Percentiles rank a stretch among this genome's conserved stretches.
phyloP scores from a whole-genome alignment of 2,329 filamentous ascomycete genomes.

The Hypoxylon sp. region DNA sequence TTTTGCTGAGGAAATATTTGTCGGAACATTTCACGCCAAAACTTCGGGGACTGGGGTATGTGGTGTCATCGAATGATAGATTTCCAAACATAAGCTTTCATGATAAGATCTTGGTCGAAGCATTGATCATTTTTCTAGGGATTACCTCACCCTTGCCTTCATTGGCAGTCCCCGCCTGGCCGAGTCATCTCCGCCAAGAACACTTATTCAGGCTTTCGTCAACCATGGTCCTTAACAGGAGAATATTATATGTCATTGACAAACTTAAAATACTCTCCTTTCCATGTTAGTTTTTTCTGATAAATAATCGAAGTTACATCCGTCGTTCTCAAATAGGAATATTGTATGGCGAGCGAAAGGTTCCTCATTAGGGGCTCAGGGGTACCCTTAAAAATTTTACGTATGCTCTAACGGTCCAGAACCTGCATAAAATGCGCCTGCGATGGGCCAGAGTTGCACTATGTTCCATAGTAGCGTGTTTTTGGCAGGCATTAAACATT shows the following conservation, averaged over 20 bases:
- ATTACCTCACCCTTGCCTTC: neutral
- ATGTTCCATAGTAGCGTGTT: neutral
- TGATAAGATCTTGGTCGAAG: constrained; percentile 21
- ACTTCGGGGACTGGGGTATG: neutral
- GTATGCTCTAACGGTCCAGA: neutral
- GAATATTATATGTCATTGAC: neutral
- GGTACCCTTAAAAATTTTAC: neutral
- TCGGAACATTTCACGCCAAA: constrained; percentile 6
- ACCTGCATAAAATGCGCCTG: constrained; percentile 1
- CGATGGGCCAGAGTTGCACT: neutral
- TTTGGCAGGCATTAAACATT: constrained; percentile 1
- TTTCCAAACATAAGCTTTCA: constrained; percentile 2
- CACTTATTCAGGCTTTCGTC: neutral
- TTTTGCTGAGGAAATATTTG: neutral
- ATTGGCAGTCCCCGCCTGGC: constrained; percentile 8
- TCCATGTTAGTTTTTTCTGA: neutral
- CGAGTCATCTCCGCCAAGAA: constrained; percentile 21
- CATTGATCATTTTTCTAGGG: constrained; percentile 18
- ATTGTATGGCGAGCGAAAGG: neutral
- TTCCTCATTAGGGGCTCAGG: neutral
- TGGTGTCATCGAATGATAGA: constrained; percentile 8
- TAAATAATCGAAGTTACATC: neutral
- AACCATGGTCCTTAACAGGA: neutral
- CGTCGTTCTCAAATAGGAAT: neutral
- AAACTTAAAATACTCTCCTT: neutral